Evolutionary conservation across 495 filamentous ascomycete genomes (phyloP), one percentile per base, ranked within the genome.

Genomic region (Cladorrhinum samala): DNA sequence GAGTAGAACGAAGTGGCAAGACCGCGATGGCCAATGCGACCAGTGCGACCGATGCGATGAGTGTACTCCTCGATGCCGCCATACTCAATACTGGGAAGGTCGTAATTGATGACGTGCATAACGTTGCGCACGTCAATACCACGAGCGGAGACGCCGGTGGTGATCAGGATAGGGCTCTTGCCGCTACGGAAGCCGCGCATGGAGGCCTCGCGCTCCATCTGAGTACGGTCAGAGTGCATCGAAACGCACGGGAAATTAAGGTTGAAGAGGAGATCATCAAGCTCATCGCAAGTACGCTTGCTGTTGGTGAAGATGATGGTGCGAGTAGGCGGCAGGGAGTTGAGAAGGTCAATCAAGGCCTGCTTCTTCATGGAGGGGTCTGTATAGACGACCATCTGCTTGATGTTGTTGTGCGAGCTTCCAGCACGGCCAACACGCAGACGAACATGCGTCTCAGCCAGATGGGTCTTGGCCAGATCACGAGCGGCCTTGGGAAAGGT

Each of bases 31-130:
- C 93, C 93, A 64, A 96, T 96, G 47, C 93, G 88, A 43, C 87
- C 93, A 56, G 93, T 98, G 52, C 93, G 91, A 45, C 93, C 92
- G 67, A 97, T 98, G 36, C 93, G 88, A 61, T 98, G 93, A 50
- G 87, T 79, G 61, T 98, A 97, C 61, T 97, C 93, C 46, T 88
- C 80, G 42, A 97, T 96, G 3, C 92, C 93, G n/a, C 89, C 91
- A 57, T 89, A 73, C 2, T 73, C 62, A 3, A 67, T 58, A 18
- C 70, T 75, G 0, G 92, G 93, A 2, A 97, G 75, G 45, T 96
- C 90, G 58, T 82, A 96, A 69, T 98, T 97, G 76, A 98, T 84
- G 52, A 98, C 85, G 58, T 95, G 88, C 77, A 85, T 82, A 3
- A 96, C 83, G 50, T 91, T 87, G 46, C 78, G 79, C 19, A 96